Evolutionary conservation across 192 early-diverging fungal species (phyloP).

Genomic region (Mortierella claussenii): DNA sequence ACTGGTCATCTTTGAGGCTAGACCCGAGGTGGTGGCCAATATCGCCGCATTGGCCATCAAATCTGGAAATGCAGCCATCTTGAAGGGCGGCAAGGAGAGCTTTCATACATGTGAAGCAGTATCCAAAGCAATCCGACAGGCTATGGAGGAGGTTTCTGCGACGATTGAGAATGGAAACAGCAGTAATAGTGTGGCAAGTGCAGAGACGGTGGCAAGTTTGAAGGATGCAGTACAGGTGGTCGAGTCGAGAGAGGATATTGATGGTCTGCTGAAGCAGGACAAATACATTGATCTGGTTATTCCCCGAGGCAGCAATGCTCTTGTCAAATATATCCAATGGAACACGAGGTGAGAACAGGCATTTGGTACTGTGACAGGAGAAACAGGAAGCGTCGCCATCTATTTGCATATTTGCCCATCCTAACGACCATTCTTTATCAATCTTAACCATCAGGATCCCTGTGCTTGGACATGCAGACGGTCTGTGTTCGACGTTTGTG

Average conservation of each 20-base stretch:
- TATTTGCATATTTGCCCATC: background rate
- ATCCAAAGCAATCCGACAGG: conserved; percentile 79
- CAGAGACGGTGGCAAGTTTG: conserved; percentile 66
- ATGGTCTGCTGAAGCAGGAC: conserved; percentile 85
- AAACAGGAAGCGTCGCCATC: background rate
- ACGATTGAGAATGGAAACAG: background rate
- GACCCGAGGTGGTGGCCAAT: conserved; percentile 98
- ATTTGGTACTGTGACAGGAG: background rate
- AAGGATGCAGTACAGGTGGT: conserved; percentile 87
- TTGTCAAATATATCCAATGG: conserved; percentile 92
- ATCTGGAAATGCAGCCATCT: conserved; percentile 96
- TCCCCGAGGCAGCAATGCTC: conserved; percentile 90
- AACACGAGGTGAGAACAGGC: conserved; percentile 76
- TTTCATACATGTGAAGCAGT: conserved; percentile 82
- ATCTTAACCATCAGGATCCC: conserved; percentile 78
- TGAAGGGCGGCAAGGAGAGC: conserved; percentile 98
- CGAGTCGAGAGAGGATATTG: conserved; percentile 89
- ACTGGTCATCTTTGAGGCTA: conserved; percentile 97
- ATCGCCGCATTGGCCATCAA: conserved; percentile 96
- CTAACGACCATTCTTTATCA: background rate
- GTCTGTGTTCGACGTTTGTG: conserved; percentile 92
- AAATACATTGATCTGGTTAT: conserved; percentile 96
- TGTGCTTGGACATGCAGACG: conserved; percentile 99
- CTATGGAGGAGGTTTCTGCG: conserved; percentile 62
- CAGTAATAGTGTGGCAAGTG: conserved; percentile 2